phyloP scores from a whole-genome alignment of 1,139 yeast genomes.

The Geotrichum reessii region DNA sequence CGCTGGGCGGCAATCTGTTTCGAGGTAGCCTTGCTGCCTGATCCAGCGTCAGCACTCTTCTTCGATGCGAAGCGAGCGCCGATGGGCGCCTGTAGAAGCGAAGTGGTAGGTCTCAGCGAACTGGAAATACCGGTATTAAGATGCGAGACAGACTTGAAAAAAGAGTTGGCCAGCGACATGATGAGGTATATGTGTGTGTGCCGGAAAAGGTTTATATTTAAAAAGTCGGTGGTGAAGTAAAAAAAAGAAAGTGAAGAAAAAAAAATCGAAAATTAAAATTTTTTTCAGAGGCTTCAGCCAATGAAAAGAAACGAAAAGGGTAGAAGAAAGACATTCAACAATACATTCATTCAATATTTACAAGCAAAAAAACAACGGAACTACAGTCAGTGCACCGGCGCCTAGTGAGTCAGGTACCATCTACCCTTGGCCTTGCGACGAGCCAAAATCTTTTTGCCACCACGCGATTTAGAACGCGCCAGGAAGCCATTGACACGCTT shows the following conservation, averaged over 20 bases:
- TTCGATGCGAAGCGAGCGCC: constrained; percentile 25
- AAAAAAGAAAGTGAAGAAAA: background rate
- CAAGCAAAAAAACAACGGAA: background rate
- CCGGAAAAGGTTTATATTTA: background rate
- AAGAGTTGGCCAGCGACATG: constrained; percentile 9
- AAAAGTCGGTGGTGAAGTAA: background rate
- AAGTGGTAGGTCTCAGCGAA: constrained; percentile 2
- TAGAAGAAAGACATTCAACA: background rate
- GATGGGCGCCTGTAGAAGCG: constrained; percentile 3
- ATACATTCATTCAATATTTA: background rate
- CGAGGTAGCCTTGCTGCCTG: constrained; percentile 30
- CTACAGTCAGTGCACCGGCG: background rate
- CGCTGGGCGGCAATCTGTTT: constrained; percentile 34
- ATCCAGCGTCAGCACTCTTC: constrained; percentile 24
- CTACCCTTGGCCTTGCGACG: constrained; percentile 86
- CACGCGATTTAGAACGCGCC: constrained; percentile 73
- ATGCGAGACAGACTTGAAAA: constrained; percentile 7
- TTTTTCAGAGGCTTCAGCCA: constrained; percentile 7
- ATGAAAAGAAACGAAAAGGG: constrained; percentile 1
- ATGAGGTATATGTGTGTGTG: background rate
- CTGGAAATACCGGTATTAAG: constrained; percentile 4
- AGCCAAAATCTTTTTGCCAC: constrained; percentile 72
- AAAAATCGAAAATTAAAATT: background rate
- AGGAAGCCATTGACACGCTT: constrained; percentile 88
- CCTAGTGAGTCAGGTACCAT: constrained; percentile 81